These are phyloP conservation scores for Xerocomus nothofagi DNA, from an alignment of 1,284 basidiomycete genomes.

Conservation along the genomic window DNA sequence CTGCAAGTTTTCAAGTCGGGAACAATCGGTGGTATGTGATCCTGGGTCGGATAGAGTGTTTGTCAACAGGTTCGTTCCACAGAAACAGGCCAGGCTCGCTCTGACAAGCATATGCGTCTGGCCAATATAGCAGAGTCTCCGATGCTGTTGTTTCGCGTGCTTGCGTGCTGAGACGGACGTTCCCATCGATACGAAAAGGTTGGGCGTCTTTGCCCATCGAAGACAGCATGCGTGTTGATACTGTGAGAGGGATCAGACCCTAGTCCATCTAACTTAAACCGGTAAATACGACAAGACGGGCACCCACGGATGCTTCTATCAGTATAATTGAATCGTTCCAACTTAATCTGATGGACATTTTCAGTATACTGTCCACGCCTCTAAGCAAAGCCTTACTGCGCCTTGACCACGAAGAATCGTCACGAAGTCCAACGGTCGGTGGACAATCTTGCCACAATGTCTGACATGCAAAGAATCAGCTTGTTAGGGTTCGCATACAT, in stretches of 20 bases:
- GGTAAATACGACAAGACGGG: slow-evolving; percentile 11
- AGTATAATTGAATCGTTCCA: slow-evolving; percentile 1
- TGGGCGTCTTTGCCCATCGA: slow-evolving; percentile 1
- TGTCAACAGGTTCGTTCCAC: slow-evolving; percentile 8
- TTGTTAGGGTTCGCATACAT: background rate
- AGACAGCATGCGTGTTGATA: background rate
- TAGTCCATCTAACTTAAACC: slow-evolving; percentile 15
- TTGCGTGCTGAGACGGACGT: background rate
- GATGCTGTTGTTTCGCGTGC: background rate
- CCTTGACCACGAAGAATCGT: background rate
- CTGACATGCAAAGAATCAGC: background rate
- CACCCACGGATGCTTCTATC: slow-evolving; percentile 16
- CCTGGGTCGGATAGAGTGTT: background rate
- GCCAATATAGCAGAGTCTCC: background rate
- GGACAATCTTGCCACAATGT: slow-evolving; percentile 2
- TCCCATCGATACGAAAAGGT: background rate
- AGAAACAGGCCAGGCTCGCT: background rate
- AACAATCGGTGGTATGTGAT: background rate
- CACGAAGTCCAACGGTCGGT: slow-evolving; percentile 12
- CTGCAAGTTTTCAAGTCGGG: background rate
- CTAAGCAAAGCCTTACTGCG: slow-evolving; percentile 3
- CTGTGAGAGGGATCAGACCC: slow-evolving; percentile 9
- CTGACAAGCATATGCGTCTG: slow-evolving; percentile 4
- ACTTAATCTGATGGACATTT: slow-evolving; percentile 3
- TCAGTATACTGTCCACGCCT: slow-evolving; percentile 3